These are phyloP conservation scores for Hemisphaericaspora subhashii DNA, from an alignment of 1,139 yeast species.

Conservation along the genomic window DNA sequence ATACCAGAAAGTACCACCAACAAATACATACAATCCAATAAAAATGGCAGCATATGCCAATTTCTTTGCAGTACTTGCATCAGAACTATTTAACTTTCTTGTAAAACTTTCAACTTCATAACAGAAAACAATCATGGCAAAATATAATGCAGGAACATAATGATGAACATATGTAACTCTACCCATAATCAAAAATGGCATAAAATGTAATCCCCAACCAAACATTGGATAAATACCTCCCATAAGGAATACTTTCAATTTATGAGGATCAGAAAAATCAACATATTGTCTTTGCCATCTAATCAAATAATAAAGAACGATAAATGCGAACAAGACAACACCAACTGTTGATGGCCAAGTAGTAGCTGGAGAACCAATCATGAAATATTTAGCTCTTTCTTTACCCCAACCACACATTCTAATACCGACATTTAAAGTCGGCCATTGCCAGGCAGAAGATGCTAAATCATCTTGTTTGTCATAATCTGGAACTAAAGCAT, in stretches of 20 bases:
- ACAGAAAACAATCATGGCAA: conserved; percentile 82
- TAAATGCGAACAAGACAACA: conserved; percentile 57
- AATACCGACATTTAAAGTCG: conserved; percentile 85
- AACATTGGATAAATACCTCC: conserved; percentile 91
- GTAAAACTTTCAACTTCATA: conserved; percentile 72
- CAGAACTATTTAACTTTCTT: conserved; percentile 36
- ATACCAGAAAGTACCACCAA: conserved; percentile 56
- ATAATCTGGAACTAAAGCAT: conserved; percentile 88
- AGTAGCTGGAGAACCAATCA: conserved; percentile 91
- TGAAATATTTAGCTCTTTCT: conserved; percentile 75
- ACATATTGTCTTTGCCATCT: conserved; percentile 93
- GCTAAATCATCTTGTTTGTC: conserved; percentile 93
- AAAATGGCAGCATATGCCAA: conserved; percentile 35
- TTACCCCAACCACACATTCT: conserved; percentile 95
- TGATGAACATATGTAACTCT: conserved; percentile 98
- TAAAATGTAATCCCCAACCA: conserved; percentile 92
- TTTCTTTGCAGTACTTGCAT: conserved; percentile 23
- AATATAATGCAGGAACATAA: conserved; percentile 93
- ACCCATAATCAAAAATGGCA: conserved; percentile 92
- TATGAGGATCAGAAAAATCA: conserved; percentile 52
- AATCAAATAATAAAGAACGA: conserved; percentile 59
- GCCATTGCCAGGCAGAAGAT: conserved; percentile 98
- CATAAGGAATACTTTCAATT: conserved; percentile 47
- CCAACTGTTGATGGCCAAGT: conserved; percentile 89
- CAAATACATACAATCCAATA: conserved; percentile 18